phyloP scores from a whole-genome alignment of 2,329 filamentous ascomycete species.

The Aspergillus fischeri region DNA sequence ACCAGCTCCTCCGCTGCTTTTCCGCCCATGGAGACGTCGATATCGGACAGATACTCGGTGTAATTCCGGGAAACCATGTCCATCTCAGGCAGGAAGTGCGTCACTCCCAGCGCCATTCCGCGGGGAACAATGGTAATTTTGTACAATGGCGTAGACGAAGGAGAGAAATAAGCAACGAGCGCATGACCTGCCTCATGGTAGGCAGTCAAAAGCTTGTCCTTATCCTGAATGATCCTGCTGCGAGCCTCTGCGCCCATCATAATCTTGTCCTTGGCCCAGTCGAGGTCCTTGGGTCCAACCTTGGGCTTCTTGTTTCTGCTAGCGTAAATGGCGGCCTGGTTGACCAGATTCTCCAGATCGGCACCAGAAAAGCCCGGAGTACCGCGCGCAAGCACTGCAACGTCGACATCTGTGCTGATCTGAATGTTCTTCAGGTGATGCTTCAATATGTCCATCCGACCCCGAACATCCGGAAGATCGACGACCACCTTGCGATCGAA shows the following conservation, averaged over 20 bases:
- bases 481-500: constrained; percentile 93
- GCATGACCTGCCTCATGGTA: constrained; percentile 97
- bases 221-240: constrained; percentile 83
- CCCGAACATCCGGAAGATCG: constrained; percentile 84
- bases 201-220: constrained; percentile 93
- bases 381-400: constrained; percentile 76
- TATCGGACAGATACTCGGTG: constrained; percentile 72
- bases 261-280: constrained; percentile 98
- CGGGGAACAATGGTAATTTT: constrained; percentile 97
- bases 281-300: constrained; percentile 76
- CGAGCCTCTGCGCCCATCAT: constrained; percentile 93
- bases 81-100: constrained; percentile 81
- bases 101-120: constrained; percentile 80
- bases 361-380: constrained; percentile 92
- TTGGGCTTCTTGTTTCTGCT: constrained; percentile 75
- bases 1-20: constrained; percentile 87
- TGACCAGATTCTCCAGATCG: constrained; percentile 93
- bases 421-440: constrained; percentile 93
- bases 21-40: constrained; percentile 78
- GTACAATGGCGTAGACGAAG: constrained; percentile 74
- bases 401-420: constrained; percentile 72
- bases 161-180: constrained; percentile 78
- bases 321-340: constrained; percentile 92
- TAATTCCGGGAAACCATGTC: constrained; percentile 89
- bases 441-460: constrained; percentile 85